phyloP scores from a whole-genome alignment of 1,284 basidiomycete genomes.

The Blastosporella zonata region DNA sequence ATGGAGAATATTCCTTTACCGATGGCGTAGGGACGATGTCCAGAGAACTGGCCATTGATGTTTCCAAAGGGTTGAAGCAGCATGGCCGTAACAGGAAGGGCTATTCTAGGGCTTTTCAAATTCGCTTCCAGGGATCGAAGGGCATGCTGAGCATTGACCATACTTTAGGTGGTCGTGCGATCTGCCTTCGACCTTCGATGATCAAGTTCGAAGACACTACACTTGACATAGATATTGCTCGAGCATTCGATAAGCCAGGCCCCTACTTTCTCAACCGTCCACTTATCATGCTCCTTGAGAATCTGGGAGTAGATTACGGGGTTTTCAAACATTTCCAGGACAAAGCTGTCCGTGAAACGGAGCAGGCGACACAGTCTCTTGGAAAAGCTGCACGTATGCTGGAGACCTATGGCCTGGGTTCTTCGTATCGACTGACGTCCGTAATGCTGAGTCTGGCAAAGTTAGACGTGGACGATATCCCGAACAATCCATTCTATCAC shows the following conservation, averaged over 20 bases:
- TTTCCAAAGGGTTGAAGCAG: conserved; percentile 46
- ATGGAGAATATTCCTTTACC: conserved; percentile 49
- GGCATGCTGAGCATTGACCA: conserved; percentile 61
- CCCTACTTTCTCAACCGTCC: conserved; percentile 64
- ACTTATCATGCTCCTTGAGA: conserved; percentile 67
- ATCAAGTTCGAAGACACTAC: conserved; percentile 58
- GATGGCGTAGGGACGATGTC: conserved; percentile 74
- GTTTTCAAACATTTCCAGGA: conserved; percentile 58
- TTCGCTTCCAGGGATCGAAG: conserved; percentile 61
- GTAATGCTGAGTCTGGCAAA: conserved; percentile 36
- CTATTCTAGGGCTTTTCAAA: conserved; percentile 52
- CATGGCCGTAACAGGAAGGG: conserved; percentile 32
- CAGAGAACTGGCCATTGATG: conserved; percentile 47
- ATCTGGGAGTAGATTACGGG: conserved; percentile 47
- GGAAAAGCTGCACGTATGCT: conserved; percentile 46
- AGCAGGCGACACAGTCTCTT: conserved; percentile 41
- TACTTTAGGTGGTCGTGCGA: conserved; percentile 39
- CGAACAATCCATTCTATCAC: conserved; percentile 46
- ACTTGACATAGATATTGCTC: conserved; percentile 58
- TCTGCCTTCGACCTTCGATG: conserved; percentile 57
- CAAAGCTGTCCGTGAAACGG: conserved; percentile 45
- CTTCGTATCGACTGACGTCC: conserved; percentile 38
- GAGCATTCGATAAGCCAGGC: conserved; percentile 58
- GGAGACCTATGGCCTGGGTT: conserved; percentile 40
- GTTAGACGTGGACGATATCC: conserved; percentile 30